A percentile compares a stretch with the other conserved stretches of the same genome.
These are phyloP conservation scores for Nannochloris sp. DNA, from an alignment of 139 green algal species.

Conservation along the genomic window DNA sequence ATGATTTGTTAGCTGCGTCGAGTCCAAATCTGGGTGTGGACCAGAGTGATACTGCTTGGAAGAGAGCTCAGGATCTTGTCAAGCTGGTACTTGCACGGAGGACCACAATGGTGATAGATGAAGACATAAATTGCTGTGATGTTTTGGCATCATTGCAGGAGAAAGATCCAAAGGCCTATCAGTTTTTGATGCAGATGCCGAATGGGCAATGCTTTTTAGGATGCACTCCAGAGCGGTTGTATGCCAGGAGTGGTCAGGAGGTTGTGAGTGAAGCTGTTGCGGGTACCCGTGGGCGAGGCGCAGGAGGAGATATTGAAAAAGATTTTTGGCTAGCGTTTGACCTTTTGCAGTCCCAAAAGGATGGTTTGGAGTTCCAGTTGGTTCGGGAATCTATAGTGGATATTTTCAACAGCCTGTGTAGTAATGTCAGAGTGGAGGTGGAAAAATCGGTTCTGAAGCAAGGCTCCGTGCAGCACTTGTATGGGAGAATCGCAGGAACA, in stretches of 20 bases:
- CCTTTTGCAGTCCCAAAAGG: constrained; percentile 78
- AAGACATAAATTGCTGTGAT: constrained; percentile 43
- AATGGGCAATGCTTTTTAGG: constrained; percentile 70
- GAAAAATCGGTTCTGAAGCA: constrained; percentile 87
- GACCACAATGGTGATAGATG: constrained; percentile 39
- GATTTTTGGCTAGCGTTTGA: constrained; percentile 84
- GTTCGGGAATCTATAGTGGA: constrained; percentile 72
- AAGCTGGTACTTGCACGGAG: constrained; percentile 77
- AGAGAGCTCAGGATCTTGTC: constrained; percentile 28
- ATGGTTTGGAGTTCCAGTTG: constrained; percentile 88
- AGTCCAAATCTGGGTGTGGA: background rate
- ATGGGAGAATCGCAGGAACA: constrained; percentile 65
- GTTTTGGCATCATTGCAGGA: constrained; percentile 66
- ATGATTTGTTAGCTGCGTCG: constrained; percentile 45
- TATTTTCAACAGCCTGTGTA: constrained; percentile 34
- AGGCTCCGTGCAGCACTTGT: constrained; percentile 89
- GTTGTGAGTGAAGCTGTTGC: constrained; percentile 88
- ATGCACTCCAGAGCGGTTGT: constrained; percentile 88
- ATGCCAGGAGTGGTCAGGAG: constrained; percentile 48
- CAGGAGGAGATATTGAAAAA: constrained; percentile 49
- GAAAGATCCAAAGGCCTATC: constrained; percentile 73
- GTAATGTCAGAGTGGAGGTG: constrained; percentile 62
- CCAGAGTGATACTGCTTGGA: background rate
- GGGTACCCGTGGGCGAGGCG: constrained; percentile 67
- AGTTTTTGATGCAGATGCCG: constrained; percentile 60